A percentile compares a stretch with the other conserved stretches of the same genome.
phyloP scores from a whole-genome alignment of 2,329 filamentous ascomycete species.

The Lachnellula suecica region DNA sequence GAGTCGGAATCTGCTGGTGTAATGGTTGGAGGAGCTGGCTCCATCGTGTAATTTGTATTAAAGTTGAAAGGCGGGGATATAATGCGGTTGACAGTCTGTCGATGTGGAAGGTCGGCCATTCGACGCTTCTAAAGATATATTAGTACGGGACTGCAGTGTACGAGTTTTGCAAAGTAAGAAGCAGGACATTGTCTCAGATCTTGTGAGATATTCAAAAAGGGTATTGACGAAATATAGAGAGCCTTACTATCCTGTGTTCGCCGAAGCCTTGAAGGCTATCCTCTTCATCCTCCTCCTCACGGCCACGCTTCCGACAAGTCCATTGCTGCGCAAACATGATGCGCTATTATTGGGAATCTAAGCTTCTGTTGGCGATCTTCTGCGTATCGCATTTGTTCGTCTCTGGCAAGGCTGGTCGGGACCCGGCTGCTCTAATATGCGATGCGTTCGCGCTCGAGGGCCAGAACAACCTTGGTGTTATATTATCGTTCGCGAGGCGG shows the following conservation, averaged over 20 bases:
- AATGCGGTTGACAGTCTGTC: slow-evolving; percentile 19
- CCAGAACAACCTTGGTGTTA: slow-evolving; percentile 19
- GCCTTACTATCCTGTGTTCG: slow-evolving; percentile 31
- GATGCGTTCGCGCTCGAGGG: slow-evolving; percentile 1
- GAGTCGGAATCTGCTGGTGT: slow-evolving; percentile 32
- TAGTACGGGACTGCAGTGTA: slow-evolving; percentile 3
- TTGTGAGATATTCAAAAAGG: too few species aligned
- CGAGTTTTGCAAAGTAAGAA: too few species aligned
- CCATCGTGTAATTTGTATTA: slow-evolving; percentile 20
- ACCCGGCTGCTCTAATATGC: slow-evolving; percentile 6
- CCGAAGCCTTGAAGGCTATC: slow-evolving; percentile 26
- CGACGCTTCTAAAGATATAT: slow-evolving; percentile 31
- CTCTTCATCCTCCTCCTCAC: slow-evolving; percentile 30
- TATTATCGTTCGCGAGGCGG: slow-evolving; percentile 12
- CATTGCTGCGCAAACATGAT: slow-evolving; percentile 24
- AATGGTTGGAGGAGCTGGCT: slow-evolving; percentile 30
- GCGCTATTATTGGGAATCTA: slow-evolving; percentile 2
- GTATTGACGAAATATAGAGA: neutral
- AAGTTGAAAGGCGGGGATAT: slow-evolving; percentile 18
- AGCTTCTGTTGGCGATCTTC: slow-evolving; percentile 4
- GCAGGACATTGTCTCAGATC: too few species aligned
- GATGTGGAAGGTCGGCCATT: slow-evolving; percentile 29
- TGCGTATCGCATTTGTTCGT: slow-evolving; percentile 13
- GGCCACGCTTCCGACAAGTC: slow-evolving; percentile 25
- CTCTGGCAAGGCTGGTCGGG: slow-evolving; percentile 15